A percentile compares a stretch with the other conserved stretches of the same genome.
Evolutionary conservation across 2,329 filamentous ascomycete genomes (phyloP).

Genomic region (Camillea tinctor): DNA sequence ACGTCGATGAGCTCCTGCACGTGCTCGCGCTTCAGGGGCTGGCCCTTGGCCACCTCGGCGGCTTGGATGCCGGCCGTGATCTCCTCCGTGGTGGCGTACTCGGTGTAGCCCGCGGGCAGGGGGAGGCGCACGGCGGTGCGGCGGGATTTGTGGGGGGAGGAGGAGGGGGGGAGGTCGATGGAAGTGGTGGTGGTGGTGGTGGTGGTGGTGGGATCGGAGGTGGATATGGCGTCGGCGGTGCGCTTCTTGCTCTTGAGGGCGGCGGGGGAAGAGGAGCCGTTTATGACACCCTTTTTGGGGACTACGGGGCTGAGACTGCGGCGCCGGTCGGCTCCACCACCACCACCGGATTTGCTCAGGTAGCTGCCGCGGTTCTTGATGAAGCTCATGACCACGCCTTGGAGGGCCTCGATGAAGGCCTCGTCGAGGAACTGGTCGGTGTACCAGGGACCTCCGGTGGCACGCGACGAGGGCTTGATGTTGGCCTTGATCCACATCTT

Average conservation of each 20-base stretch:
- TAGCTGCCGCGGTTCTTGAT: constrained; percentile 34
- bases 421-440: constrained; percentile 87
- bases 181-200: constrained; percentile 19
- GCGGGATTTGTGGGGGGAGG: too few species aligned
- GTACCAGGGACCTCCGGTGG: constrained; percentile 93
- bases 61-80: constrained; percentile 74
- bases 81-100: constrained; percentile 77
- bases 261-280: constrained; percentile 43
- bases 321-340: constrained; percentile 21
- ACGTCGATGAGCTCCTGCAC: constrained; percentile 85
- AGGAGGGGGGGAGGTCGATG: too few species aligned
- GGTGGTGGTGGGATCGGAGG: constrained; percentile 33
- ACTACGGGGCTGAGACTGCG: constrained; percentile 40
- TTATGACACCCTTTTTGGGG: constrained; percentile 58
- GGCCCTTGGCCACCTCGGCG: constrained; percentile 69
- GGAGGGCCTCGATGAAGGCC: constrained; percentile 78
- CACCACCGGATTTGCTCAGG: constrained; percentile 37
- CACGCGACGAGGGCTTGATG: constrained; percentile 81
- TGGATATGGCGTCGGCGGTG: constrained; percentile 45
- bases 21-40: constrained; percentile 68
- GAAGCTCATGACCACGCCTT: constrained; percentile 41
- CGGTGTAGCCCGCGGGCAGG: constrained; percentile 64
- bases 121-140: constrained; percentile 43
- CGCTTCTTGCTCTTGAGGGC: constrained; percentile 49
- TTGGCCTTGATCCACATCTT: constrained; percentile 95